A percentile compares a stretch with the other conserved stretches of the same genome.
These are phyloP conservation scores for Apiospora saccharicola DNA, from an alignment of 2,329 filamentous ascomycete species.

Conservation along the genomic window DNA sequence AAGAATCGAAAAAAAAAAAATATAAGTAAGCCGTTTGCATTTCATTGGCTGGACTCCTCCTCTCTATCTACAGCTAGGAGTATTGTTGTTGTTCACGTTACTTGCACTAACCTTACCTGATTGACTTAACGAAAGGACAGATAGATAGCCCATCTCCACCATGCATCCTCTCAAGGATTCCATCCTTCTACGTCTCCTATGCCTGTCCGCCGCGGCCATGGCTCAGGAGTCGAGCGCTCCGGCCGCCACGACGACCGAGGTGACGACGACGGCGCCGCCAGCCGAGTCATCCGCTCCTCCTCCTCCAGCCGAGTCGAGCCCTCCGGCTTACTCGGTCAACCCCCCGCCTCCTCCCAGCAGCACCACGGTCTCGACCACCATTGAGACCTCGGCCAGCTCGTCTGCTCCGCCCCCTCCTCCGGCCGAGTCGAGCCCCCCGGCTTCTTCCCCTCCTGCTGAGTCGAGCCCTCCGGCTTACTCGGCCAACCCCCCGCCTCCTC, in stretches of 20 bases:
- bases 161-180: constrained; percentile 11
- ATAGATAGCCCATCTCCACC: neutral
- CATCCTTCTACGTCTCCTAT: neutral
- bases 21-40: neutral
- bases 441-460: neutral
- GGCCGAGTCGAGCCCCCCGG: neutral
- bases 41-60: neutral
- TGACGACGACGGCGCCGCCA: neutral
- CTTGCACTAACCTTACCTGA: neutral
- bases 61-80: no score
- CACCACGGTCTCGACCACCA: no score
- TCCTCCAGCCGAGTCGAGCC: neutral
- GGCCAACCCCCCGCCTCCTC: neutral
- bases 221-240: neutral
- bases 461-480: neutral
- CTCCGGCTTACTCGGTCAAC: no score
- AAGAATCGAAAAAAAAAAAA: neutral
- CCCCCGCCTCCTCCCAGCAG: neutral
- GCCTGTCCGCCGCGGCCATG: neutral
- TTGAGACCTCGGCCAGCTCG: no score
- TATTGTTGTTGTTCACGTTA: neutral
- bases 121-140: neutral
- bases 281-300: neutral
- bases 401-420: neutral
- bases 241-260: neutral